A percentile compares a stretch with the other conserved stretches of the same genome.
Evolutionary conservation across 768 basidiomycete species (phyloP).

Genomic region (Phylloporus sp.): DNA sequence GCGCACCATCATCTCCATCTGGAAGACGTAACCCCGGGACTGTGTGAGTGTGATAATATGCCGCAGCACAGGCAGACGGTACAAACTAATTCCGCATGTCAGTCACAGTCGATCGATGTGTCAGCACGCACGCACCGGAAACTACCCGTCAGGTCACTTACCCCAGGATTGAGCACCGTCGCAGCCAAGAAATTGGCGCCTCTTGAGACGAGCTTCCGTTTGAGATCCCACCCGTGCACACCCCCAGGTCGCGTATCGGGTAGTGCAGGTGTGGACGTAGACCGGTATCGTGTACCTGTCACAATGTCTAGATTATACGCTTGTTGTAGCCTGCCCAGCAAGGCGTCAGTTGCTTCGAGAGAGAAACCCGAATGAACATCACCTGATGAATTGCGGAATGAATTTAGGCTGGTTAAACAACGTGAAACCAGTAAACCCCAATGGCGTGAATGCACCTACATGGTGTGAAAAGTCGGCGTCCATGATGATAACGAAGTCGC

Average conservation of each 20-base stretch:
- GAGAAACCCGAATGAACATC: slow-evolving; percentile 3
- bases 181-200: slow-evolving; percentile 91
- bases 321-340: slow-evolving; percentile 60
- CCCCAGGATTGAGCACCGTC: slow-evolving; percentile 78
- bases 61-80: slow-evolving; percentile 68
- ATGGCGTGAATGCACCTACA: slow-evolving; percentile 43
- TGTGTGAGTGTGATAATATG: slow-evolving; percentile 82
- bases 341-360: slow-evolving; percentile 1
- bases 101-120: neutral
- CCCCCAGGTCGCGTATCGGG: slow-evolving; percentile 69
- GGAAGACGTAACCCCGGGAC: slow-evolving; percentile 92
- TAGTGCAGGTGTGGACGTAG: slow-evolving; percentile 53
- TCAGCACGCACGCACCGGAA: slow-evolving; percentile 59
- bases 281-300: slow-evolving; percentile 85
- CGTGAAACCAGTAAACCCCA: slow-evolving; percentile 1
- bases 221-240: slow-evolving; percentile 91
- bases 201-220: slow-evolving; percentile 80
- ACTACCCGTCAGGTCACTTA: slow-evolving; percentile 87
- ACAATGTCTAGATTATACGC: slow-evolving; percentile 90
- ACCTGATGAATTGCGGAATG: slow-evolving; percentile 90
- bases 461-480: slow-evolving; percentile 97
- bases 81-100: slow-evolving; percentile 50
- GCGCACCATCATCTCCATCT: slow-evolving; percentile 98
- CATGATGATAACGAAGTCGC: slow-evolving; percentile 96
- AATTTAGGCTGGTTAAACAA: slow-evolving; percentile 73